Evolutionary conservation across 2,329 filamentous ascomycete species (phyloP).

Genomic region (Paecilomyces formosus): DNA sequence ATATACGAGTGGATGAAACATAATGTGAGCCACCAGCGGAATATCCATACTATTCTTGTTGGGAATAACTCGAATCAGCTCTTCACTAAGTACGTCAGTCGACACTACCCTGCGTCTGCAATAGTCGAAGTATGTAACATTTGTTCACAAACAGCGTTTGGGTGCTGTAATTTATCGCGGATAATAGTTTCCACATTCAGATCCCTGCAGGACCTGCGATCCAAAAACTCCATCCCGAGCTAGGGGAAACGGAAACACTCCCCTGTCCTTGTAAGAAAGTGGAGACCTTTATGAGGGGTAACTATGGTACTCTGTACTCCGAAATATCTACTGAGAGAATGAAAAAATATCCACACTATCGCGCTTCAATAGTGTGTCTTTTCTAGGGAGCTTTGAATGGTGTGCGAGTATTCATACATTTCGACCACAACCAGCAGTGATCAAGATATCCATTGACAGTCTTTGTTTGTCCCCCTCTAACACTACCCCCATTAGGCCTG

Average conservation of each 20-base stretch:
- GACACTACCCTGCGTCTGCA: neutral
- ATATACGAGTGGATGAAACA: neutral
- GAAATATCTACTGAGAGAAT: neutral
- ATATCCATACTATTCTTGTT: neutral
- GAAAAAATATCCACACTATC: neutral
- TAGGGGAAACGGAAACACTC: neutral
- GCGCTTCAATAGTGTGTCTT: neutral
- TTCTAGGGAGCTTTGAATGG: neutral
- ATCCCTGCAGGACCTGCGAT: neutral
- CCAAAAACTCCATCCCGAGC: neutral
- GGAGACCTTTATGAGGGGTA: neutral
- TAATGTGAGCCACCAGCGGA: neutral
- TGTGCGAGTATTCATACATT: neutral
- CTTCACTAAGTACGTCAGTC: neutral
- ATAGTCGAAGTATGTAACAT: neutral
- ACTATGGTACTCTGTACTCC: neutral
- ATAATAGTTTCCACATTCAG: neutral
- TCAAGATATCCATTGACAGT: neutral
- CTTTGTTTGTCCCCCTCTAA: no score
- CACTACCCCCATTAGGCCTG: no score
- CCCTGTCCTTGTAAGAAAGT: neutral
- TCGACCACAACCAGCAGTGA: neutral
- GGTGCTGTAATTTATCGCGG: neutral
- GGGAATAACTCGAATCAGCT: neutral
- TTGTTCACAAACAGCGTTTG: neutral